phyloP scores from a whole-genome alignment of 1,284 basidiomycete species.

The Macrocystidia cucumis region DNA sequence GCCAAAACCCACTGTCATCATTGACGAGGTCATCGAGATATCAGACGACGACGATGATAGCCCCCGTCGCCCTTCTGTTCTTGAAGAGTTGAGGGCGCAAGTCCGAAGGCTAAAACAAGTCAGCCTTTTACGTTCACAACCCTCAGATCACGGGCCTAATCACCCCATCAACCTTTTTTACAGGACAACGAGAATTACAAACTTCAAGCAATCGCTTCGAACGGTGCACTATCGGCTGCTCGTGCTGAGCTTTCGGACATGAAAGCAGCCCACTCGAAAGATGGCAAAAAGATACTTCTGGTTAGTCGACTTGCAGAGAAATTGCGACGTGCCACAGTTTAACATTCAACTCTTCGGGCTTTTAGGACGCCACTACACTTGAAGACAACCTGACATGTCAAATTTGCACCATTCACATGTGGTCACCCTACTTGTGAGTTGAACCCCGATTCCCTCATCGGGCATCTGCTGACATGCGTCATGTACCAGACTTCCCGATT shows the following conservation, averaged over 20 bases:
- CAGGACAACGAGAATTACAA: slow-evolving; percentile 12
- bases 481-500: slow-evolving; percentile 41
- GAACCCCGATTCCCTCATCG: slow-evolving; percentile 4
- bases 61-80: slow-evolving; percentile 19
- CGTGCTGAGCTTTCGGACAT: not conserved
- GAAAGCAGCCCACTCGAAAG: not conserved
- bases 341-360: slow-evolving; percentile 7
- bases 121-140: not conserved
- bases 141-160: slow-evolving; percentile 9
- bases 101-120: slow-evolving; percentile 20
- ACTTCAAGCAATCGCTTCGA: not conserved
- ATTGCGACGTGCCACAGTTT: not conserved
- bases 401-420: slow-evolving; percentile 54
- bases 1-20: not conserved
- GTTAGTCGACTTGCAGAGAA: slow-evolving; percentile 13
- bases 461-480: slow-evolving; percentile 5
- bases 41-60: slow-evolving; percentile 45
- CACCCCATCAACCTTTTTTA: slow-evolving; percentile 8
- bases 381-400: slow-evolving; percentile 54
- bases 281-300: slow-evolving; percentile 15
- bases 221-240: not conserved
- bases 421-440: slow-evolving; percentile 54
- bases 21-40: slow-evolving; percentile 42
- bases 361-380: slow-evolving; percentile 32
- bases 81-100: slow-evolving; percentile 29